These are phyloP conservation scores for Paramecium octaurelia DNA, from an alignment of 73 alveolate genomes.

Conservation along the genomic window DNA sequence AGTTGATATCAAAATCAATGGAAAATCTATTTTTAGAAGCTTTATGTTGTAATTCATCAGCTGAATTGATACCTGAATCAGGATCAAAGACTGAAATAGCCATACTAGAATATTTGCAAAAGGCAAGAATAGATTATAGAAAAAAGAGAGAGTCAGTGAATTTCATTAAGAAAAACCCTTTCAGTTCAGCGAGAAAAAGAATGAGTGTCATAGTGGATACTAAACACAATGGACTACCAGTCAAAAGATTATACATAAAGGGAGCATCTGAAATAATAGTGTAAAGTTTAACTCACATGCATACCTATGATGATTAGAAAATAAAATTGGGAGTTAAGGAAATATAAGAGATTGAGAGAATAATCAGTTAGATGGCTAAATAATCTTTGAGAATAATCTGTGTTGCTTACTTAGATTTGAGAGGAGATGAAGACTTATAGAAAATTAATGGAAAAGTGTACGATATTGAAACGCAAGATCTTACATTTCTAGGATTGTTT, in stretches of 20 bases:
- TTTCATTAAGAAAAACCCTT: neutral
- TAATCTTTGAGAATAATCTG: conserved; percentile 74
- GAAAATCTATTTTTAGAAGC: conserved; percentile 39
- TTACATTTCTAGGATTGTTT: conserved; percentile 73
- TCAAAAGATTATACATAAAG: neutral
- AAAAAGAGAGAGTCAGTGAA: neutral
- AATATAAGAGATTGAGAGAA: conserved; percentile 44
- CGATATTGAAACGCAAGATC: conserved; percentile 66
- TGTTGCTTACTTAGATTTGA: conserved; percentile 75
- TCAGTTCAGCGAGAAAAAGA: conserved; percentile 33
- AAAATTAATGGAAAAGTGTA: conserved; percentile 48
- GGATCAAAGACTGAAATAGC: conserved; percentile 80
- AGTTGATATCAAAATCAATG: neutral
- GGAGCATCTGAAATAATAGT: conserved; percentile 17
- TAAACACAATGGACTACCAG: neutral
- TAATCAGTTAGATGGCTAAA: conserved; percentile 72
- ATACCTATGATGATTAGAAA: neutral
- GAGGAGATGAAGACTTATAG: conserved; percentile 31
- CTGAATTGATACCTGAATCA: conserved; percentile 51
- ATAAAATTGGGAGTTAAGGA: neutral
- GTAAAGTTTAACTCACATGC: neutral
- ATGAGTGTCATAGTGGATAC: conserved; percentile 34
- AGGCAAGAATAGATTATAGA: neutral
- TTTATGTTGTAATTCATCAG: conserved; percentile 42
- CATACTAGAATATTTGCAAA: conserved; percentile 31